Conservation (phyloP, 305 asterid species). For the Rubia tinctorum region DNA sequence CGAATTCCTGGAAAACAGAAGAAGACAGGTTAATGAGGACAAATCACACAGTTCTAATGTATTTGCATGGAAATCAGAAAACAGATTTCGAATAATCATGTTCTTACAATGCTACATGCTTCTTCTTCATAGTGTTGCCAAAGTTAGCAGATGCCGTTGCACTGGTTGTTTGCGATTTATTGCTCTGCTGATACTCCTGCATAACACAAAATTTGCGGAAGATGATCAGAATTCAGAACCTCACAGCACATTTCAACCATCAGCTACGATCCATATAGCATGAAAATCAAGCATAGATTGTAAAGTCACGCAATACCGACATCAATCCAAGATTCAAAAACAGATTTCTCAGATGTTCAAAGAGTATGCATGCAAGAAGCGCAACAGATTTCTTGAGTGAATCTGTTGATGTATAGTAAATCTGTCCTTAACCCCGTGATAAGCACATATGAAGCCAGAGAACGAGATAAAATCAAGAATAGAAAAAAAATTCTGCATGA, state of each 20-base stretch:
- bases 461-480: neutral
- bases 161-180: conserved; percentile 24
- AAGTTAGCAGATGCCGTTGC: conserved; percentile 30
- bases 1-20: conserved; percentile 29
- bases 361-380: no score
- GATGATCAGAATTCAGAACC: neutral
- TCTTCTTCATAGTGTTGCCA: conserved; percentile 34
- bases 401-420: neutral
- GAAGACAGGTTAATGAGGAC: conserved; percentile 12
- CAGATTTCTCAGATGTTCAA: no score
- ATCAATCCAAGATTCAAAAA: neutral
- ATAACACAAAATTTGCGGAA: conserved; percentile 7
- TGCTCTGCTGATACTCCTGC: conserved; percentile 32
- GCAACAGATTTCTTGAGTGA: neutral
- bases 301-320: neutral
- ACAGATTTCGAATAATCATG: neutral
- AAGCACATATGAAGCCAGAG: neutral
- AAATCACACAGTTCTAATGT: neutral
- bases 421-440: neutral
- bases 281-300: neutral
- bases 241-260: neutral
- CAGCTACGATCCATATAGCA: neutral
- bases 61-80: conserved; percentile 5
- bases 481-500: neutral
- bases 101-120: conserved; percentile 46